A percentile compares a stretch with the other conserved stretches of the same genome.
These are phyloP conservation scores for Hypoxylon fuscum DNA, from an alignment of 495 filamentous ascomycete species.

Conservation along the genomic window DNA sequence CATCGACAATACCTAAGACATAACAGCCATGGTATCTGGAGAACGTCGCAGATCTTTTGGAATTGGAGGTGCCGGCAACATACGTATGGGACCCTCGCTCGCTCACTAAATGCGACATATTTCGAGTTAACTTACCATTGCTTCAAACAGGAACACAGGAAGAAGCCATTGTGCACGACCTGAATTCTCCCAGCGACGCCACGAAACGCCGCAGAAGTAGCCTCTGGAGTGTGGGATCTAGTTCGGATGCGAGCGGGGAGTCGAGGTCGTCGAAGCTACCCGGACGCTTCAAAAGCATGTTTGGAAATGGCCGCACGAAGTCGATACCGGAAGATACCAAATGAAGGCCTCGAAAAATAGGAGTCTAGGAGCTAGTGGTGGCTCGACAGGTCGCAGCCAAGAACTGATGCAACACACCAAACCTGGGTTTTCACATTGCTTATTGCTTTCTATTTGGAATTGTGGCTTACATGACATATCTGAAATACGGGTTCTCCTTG, in stretches of 20 bases:
- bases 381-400: background rate
- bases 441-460: background rate
- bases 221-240: conserved; percentile 15
- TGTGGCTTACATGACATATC: conserved; percentile 61
- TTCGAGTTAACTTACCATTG: background rate
- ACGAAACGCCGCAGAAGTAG: conserved; percentile 32
- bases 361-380: background rate
- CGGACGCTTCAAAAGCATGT: conserved; percentile 25
- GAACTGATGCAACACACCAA: background rate
- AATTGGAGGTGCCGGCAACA: conserved; percentile 46
- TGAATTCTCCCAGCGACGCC: conserved; percentile 9
- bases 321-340: conserved; percentile 17
- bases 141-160: conserved; percentile 27
- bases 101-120: background rate
- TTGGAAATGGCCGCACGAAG: conserved; percentile 6
- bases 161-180: conserved; percentile 21
- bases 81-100: conserved; percentile 29
- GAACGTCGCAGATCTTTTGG: conserved; percentile 44
- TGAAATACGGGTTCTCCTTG: conserved; percentile 77
- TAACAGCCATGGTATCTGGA: conserved; percentile 4
- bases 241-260: conserved; percentile 16
- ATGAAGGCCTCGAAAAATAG: background rate
- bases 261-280: conserved; percentile 23
- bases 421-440: too few relatives aligned
- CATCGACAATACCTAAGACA: background rate